These are phyloP conservation scores for Neurospora crassa DNA, from an alignment of 2,329 filamentous ascomycete species.

Conservation along the genomic window DNA sequence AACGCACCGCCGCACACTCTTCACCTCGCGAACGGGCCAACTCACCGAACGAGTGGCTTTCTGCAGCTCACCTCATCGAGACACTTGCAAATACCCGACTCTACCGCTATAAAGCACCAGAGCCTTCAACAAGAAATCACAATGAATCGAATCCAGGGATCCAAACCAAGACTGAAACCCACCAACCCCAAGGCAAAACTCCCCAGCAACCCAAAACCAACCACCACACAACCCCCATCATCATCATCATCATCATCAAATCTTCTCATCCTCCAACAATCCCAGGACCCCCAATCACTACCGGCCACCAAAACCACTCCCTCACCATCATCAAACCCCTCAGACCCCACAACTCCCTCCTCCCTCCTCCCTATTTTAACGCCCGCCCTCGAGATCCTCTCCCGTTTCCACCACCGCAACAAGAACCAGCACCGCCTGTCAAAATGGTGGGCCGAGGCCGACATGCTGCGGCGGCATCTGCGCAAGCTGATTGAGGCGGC, in stretches of 20 bases:
- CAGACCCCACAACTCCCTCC: not conserved
- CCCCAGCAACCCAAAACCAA: not conserved
- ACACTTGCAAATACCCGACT: not conserved
- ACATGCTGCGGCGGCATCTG: slow-evolving; percentile 59
- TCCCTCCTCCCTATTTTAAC: slow-evolving; percentile 22
- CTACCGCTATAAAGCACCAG: not conserved
- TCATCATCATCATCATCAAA: not conserved
- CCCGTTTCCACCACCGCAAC: slow-evolving; percentile 72
- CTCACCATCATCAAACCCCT: not conserved
- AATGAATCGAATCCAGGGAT: not conserved
- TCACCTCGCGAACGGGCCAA: not conserved
- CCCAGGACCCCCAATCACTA: not conserved
- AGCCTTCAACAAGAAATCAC: not conserved
- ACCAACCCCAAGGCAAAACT: not conserved
- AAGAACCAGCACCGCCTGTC: slow-evolving; percentile 79
- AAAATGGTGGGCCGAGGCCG: slow-evolving; percentile 72
- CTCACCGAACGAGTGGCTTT: not conserved
- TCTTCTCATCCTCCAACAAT: not conserved
- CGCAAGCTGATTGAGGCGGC: slow-evolving; percentile 34
- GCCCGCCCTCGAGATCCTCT: slow-evolving; percentile 46
- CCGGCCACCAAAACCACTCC: not conserved
- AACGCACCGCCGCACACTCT: not conserved
- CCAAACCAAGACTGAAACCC: not conserved
- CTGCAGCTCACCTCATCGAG: not conserved
- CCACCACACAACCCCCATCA: not conserved